phyloP scores from a whole-genome alignment of 768 basidiomycete species.

The Naganishia randhawae region DNA sequence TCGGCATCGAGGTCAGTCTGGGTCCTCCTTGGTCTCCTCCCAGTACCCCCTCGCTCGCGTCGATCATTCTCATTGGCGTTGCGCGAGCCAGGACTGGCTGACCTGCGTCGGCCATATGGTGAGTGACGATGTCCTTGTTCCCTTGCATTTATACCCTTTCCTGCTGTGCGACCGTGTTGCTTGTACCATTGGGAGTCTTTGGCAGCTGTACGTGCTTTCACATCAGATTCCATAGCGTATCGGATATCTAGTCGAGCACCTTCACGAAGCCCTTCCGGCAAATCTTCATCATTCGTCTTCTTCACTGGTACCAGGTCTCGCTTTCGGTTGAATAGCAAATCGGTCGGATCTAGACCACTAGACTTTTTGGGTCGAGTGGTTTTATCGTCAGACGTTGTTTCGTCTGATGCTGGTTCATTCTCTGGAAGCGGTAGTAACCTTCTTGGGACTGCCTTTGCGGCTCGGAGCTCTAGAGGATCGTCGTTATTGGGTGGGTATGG shows the following conservation, averaged over 20 bases:
- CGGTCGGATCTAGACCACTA: neutral
- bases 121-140: conserved; percentile 13
- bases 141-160: conserved; percentile 38
- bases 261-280: conserved; percentile 41
- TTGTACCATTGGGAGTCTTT: conserved; percentile 44
- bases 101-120: conserved; percentile 20
- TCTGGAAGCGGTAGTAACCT: conserved; percentile 29
- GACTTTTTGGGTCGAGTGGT: neutral
- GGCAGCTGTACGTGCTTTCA: conserved; percentile 36
- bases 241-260: conserved; percentile 42
- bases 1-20: conserved; percentile 87
- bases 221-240: conserved; percentile 41
- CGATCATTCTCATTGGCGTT: conserved; percentile 30
- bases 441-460: conserved; percentile 45
- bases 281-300: conserved; percentile 26
- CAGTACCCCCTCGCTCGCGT: conserved; percentile 32
- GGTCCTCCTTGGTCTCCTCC: conserved; percentile 78
- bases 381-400: neutral
- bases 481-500: conserved; percentile 42
- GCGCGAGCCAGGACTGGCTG: conserved; percentile 29
- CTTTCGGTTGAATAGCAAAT: conserved; percentile 16
- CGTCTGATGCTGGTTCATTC: neutral
- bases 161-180: conserved; percentile 42
- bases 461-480: conserved; percentile 44
- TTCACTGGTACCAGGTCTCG: conserved; percentile 5